Base-by-base conservation (phyloP, 2,329 filamentous ascomycete genomes). In the Cladosporium sp. region DNA sequence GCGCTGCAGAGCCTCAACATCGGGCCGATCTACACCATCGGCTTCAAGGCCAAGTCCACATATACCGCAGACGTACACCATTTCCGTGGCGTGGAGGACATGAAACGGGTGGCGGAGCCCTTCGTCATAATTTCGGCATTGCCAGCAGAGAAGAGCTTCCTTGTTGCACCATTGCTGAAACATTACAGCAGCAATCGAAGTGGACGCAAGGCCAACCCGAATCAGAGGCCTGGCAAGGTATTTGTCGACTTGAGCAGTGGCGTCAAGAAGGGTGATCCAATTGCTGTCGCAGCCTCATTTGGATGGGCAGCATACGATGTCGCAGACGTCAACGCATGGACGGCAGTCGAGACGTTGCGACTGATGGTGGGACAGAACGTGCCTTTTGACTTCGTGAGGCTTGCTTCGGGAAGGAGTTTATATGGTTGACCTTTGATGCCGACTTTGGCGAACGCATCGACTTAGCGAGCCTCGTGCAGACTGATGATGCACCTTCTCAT, bases 341-440 rank as follows among this genome's bases (percentile, higher is more conserved):
- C 91, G 25, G 93, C 91, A 2, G 91, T 94, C 5, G 91, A 95
- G 79, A 94, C 89, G 58, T 79, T 95, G 64, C 83, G 91, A 70
- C 77, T 93, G 66, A 82, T 96, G 26, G 90, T 94, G 13, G 92
- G 92, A 11, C 91, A 95, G 79, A 95, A 95, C 75, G 91, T 95
- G 65, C 91, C 90, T 6, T 94, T 92, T 78, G 93, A 91, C 78
- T 96, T 96, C 80, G 92, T 95, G 49, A 84, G 91, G 58, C 81
- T 95, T 74, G 91, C 91, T 46, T 85, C 84, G 69, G 86, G 86
- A 26, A 78, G 85, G 70, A 83, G 83, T 23, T 34, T 65, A 21
- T 63, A 63, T 46, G 48, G n/a, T 21, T 63, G 60, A 63, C 51
- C 26, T 28, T 46, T 3, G n/a, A 46, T 28, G 51, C 48, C 25